A percentile compares a stretch with the other conserved stretches of the same genome.
These are phyloP conservation scores for Coniochaeta prunicola DNA, from an alignment of 2,329 filamentous ascomycete species.

Conservation along the genomic window DNA sequence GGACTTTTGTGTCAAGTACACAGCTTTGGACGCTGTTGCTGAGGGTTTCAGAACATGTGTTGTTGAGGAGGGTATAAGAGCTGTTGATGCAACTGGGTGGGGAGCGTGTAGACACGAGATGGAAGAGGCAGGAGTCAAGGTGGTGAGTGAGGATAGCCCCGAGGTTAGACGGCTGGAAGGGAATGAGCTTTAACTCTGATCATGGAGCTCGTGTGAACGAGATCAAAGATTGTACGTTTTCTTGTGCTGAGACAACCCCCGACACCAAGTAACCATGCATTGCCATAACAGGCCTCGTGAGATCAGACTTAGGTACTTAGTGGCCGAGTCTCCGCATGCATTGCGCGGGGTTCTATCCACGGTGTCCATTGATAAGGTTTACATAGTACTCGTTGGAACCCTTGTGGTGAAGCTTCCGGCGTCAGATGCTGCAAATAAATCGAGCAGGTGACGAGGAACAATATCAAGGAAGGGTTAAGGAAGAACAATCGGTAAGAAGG, in stretches of 20 bases:
- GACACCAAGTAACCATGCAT: no score
- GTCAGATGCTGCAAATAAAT: background rate
- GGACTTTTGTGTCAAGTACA: constrained; percentile 83
- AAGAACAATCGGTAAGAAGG: background rate
- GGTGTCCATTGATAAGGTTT: no score
- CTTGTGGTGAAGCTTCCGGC: background rate
- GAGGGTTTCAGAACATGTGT: constrained; percentile 74
- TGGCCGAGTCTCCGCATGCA: no score
- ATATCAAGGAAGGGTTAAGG: background rate
- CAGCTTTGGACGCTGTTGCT: constrained; percentile 67
- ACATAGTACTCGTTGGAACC: no score
- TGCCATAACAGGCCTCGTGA: no score
- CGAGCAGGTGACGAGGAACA: background rate
- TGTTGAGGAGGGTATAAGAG: constrained; percentile 68
- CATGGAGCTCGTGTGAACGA: no score
- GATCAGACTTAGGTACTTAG: no score
- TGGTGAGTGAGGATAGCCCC: constrained; percentile 50
- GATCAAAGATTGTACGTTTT: no score
- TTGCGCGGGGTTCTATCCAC: no score
- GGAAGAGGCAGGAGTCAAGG: constrained; percentile 47
- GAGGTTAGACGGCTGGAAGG: constrained; percentile 44
- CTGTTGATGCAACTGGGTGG: constrained; percentile 61
- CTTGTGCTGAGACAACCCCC: no score
- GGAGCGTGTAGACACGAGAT: constrained; percentile 45
- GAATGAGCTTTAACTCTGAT: background rate